phyloP scores from a whole-genome alignment of 257 asterid species.

The Solanum corneliomulleri region DNA sequence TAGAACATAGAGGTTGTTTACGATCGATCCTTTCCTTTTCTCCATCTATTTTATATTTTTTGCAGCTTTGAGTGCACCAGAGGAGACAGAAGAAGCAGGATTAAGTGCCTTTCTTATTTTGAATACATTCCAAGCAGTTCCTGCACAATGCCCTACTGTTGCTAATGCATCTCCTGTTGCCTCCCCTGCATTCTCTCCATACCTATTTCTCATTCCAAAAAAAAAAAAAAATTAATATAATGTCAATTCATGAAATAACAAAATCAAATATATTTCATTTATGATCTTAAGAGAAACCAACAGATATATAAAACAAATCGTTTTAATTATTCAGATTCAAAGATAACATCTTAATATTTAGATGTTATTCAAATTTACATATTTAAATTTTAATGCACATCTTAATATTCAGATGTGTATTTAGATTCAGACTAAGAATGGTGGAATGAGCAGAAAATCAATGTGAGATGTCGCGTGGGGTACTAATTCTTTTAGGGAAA shows the following conservation, averaged over 20 bases:
- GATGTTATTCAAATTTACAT: too few species aligned
- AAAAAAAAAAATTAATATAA: not conserved
- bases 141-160: constrained; percentile 57
- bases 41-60: constrained; percentile 1
- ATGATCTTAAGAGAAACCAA: too few species aligned
- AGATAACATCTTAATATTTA: too few species aligned
- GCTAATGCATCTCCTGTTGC: constrained; percentile 66
- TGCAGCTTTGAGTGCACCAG: constrained; percentile 27
- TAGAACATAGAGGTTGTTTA: not conserved
- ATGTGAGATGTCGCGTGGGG: not conserved
- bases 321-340: not conserved
- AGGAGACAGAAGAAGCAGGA: constrained; percentile 45
- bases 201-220: constrained; percentile 20
- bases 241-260: not conserved
- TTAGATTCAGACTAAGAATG: too few species aligned
- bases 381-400: not conserved
- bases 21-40: not conserved
- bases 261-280: not conserved
- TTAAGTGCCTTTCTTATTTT: constrained; percentile 67
- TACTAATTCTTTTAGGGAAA: not conserved
- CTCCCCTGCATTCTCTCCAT: constrained; percentile 77
- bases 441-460: not conserved
- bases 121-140: constrained; percentile 75
- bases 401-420: not conserved
- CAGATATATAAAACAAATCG: too few species aligned